These are phyloP conservation scores for Rutidosis leptorrhynchoides DNA, from an alignment of 129 eudicot species.

Conservation along the genomic window DNA sequence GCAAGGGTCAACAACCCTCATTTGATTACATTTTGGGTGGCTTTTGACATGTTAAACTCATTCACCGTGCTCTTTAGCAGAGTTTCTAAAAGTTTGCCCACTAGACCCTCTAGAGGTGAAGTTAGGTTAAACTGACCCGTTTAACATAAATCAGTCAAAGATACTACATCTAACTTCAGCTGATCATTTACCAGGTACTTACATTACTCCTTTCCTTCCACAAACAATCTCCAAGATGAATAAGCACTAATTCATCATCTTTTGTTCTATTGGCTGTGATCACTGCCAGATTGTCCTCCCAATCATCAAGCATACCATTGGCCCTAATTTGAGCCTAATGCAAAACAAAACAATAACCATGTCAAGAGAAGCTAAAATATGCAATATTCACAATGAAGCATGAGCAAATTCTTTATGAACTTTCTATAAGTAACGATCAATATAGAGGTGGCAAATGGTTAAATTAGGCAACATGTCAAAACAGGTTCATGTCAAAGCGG, in stretches of 20 bases:
- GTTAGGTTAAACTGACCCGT: background rate
- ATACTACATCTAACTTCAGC: background rate
- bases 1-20: background rate
- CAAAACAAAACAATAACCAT: conserved; percentile 10
- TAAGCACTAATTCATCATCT: conserved; percentile 39
- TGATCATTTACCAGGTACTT: conserved; percentile 19
- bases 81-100: background rate
- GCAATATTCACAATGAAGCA: background rate
- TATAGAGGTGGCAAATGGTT: background rate
- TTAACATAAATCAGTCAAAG: background rate
- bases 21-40: background rate
- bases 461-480: background rate
- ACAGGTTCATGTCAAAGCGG: background rate
- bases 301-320: conserved; percentile 64
- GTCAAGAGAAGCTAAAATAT: conserved; percentile 2
- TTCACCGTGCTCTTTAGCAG: background rate
- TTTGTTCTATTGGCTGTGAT: conserved; percentile 43
- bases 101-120: background rate
- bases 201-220: conserved; percentile 42
- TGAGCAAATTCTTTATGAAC: background rate
- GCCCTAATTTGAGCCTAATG: conserved; percentile 41
- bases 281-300: conserved; percentile 44
- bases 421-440: background rate
- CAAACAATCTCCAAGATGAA: conserved; percentile 45
- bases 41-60: background rate